Conservation (phyloP, 257 asterid genomes). For the Fraxinus excelsior region DNA sequence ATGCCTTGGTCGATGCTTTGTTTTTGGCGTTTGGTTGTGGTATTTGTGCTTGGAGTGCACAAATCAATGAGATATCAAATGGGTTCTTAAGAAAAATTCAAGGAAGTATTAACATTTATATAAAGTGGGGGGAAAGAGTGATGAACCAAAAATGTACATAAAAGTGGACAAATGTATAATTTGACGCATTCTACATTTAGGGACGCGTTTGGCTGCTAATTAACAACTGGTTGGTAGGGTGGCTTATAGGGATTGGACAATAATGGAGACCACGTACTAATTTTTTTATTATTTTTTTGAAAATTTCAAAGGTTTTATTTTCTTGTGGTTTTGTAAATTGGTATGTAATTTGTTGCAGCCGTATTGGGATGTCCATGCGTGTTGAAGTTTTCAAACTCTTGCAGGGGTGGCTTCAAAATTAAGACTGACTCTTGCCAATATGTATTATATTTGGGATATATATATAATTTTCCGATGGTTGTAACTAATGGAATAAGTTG, state of each 20-base stretch:
- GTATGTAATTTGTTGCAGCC: not conserved
- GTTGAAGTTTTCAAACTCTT: not conserved
- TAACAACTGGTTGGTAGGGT: too few species aligned
- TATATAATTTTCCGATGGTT: too few species aligned
- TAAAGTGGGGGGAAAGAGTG: not conserved
- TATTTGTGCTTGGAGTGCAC: not conserved
- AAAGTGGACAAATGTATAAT: too few species aligned
- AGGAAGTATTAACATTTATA: not conserved
- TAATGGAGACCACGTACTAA: too few species aligned
- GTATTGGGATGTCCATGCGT: not conserved
- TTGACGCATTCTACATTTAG: too few species aligned
- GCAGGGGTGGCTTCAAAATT: not conserved
- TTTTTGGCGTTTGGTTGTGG: not conserved
- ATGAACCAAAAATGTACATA: not conserved
- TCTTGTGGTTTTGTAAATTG: not conserved
- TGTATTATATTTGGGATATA: too few species aligned
- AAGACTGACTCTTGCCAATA: too few species aligned
- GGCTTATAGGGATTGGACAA: too few species aligned
- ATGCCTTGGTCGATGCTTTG: constrained; percentile 30
- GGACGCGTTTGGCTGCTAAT: too few species aligned
- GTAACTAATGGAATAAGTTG: too few species aligned
- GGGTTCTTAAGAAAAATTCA: not conserved
- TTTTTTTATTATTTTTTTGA: too few species aligned
- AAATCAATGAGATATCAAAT: not conserved
- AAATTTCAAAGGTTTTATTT: too few species aligned